phyloP scores from a whole-genome alignment of 192 early-diverging fungal genomes.

The Coemansia sp. region DNA sequence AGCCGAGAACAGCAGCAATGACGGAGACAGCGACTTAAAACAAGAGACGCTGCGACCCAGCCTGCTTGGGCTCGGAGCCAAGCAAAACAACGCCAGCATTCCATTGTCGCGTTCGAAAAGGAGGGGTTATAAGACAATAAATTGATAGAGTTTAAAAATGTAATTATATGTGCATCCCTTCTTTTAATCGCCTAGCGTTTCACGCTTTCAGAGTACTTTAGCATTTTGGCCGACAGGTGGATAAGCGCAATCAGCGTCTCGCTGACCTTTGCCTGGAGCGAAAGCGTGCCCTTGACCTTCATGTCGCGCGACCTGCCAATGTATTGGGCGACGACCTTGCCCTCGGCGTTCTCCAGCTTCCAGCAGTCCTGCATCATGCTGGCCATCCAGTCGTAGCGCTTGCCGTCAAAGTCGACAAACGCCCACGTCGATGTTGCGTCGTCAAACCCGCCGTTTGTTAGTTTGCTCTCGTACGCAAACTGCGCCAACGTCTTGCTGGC shows the following conservation, averaged over 20 bases:
- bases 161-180: not conserved
- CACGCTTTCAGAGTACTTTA: conserved; percentile 22
- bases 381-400: conserved; percentile 42
- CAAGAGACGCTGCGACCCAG: conserved; percentile 57
- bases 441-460: conserved; percentile 39
- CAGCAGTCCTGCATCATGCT: conserved; percentile 51
- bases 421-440: conserved; percentile 30
- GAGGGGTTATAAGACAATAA: not conserved
- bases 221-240: conserved; percentile 27
- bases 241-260: conserved; percentile 40
- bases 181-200: not conserved
- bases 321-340: conserved; percentile 32
- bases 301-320: conserved; percentile 40
- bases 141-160: too few relatives aligned
- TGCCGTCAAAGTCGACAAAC: conserved; percentile 42
- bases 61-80: conserved; percentile 82
- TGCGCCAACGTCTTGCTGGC: conserved; percentile 24
- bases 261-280: conserved; percentile 31
- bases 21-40: not conserved
- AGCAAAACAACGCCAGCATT: conserved; percentile 15
- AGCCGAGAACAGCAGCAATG: not conserved
- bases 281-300: conserved; percentile 32
- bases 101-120: not conserved
- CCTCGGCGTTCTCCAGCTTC: conserved; percentile 41
- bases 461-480: conserved; percentile 32